A percentile compares a stretch with the other conserved stretches of the same genome.
Conservation (phyloP, 169 alveolate species). For the Plasmodium knowlesi region DNA sequence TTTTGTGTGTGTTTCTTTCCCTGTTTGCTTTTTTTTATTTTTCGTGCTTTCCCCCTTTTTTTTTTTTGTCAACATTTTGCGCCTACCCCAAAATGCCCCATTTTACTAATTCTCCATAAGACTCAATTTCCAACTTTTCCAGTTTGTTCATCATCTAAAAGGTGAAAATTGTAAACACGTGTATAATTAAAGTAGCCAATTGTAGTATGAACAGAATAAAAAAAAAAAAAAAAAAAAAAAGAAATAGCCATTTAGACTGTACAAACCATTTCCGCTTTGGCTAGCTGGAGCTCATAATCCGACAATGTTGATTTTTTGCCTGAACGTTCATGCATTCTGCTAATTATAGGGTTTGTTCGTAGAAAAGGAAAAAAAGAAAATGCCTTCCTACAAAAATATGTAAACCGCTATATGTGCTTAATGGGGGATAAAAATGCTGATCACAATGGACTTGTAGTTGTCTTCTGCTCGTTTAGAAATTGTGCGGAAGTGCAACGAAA, state of each 20-base stretch:
- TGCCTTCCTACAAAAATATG: neutral
- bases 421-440: neutral
- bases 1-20: neutral
- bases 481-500: neutral
- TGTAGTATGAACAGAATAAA: neutral
- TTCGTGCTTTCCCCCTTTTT: neutral
- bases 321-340: conserved; percentile 39
- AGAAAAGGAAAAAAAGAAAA: neutral
- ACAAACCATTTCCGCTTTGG: conserved; percentile 51
- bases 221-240: conserved; percentile 10
- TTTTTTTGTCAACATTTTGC: neutral
- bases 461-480: neutral
- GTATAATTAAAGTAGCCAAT: neutral
- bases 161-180: neutral
- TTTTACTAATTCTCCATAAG: conserved; percentile 29
- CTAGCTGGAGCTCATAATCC: conserved; percentile 46
- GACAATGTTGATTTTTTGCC: conserved; percentile 14
- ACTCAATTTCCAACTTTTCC: conserved; percentile 60
- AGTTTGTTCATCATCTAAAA: conserved; percentile 32
- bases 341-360: neutral
- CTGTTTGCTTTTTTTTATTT: neutral
- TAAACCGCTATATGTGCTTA: neutral
- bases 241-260: neutral
- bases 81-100: conserved; percentile 35
- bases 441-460: neutral